Conservation (phyloP, 805 yeast species). For the Monosporozyma aerobia region DNA sequence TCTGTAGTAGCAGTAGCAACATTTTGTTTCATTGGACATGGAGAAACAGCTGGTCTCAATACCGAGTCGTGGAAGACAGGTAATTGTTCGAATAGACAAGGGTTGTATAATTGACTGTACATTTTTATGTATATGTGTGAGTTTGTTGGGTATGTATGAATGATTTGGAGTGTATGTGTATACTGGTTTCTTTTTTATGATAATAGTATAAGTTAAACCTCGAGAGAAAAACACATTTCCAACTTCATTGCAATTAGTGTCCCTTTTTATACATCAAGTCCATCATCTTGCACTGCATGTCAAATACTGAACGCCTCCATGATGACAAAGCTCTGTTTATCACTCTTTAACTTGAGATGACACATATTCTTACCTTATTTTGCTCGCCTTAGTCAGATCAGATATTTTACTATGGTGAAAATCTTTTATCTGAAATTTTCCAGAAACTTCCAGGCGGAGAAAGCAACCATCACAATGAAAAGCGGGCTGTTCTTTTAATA, state of each 20-base stretch:
- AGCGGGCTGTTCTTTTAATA: neutral
- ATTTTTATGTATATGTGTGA: constrained; percentile 5
- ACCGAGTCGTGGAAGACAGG: constrained; percentile 9
- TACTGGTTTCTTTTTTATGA: neutral
- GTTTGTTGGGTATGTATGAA: neutral
- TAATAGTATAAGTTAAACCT: neutral
- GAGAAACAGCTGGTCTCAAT: neutral
- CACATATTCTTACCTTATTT: neutral
- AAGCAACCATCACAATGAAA: neutral
- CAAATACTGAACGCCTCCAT: neutral
- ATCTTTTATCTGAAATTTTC: neutral
- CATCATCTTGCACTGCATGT: neutral
- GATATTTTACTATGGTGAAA: neutral
- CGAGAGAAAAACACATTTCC: neutral
- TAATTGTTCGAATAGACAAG: constrained; percentile 21
- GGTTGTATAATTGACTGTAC: constrained; percentile 16
- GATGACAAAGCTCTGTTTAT: neutral
- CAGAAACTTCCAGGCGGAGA: neutral
- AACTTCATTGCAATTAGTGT: neutral
- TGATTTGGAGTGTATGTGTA: neutral
- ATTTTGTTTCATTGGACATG: neutral
- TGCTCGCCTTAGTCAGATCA: neutral
- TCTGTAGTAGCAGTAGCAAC: neutral
- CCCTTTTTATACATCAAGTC: neutral
- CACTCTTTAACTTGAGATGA: neutral